Conservation (phyloP, 2,329 filamentous ascomycete genomes). For the Lizonia empirigonia region DNA sequence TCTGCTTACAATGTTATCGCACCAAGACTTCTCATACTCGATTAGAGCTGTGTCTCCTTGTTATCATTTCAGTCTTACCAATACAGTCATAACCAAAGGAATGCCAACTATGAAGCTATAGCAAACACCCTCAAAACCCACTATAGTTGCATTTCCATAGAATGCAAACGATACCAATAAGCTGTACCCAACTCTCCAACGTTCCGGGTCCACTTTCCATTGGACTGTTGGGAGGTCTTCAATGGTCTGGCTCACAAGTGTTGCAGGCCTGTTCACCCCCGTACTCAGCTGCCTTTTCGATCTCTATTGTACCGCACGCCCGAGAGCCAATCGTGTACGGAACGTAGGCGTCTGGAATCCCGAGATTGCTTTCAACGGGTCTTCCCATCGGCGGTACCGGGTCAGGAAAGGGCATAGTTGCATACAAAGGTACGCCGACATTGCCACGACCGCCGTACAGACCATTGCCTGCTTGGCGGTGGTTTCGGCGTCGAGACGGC, state of each 20-base stretch:
- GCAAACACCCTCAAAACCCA: neutral
- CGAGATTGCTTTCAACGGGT: neutral
- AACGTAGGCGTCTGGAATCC: slow-evolving; percentile 1
- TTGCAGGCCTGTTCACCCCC: slow-evolving; percentile 15
- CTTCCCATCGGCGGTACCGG: slow-evolving; percentile 36
- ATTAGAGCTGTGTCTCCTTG: neutral
- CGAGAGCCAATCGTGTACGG: slow-evolving; percentile 12
- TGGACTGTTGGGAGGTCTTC: neutral
- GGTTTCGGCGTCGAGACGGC: slow-evolving; percentile 10
- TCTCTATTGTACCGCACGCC: slow-evolving; percentile 25
- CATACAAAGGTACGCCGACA: slow-evolving; percentile 38
- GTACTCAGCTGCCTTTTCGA: slow-evolving; percentile 23
- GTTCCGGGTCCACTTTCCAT: too few relatives aligned
- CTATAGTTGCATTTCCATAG: neutral
- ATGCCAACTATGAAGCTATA: neutral
- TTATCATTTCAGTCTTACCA: neutral
- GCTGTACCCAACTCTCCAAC: neutral
- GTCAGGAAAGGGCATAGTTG: slow-evolving; percentile 39
- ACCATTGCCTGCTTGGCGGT: slow-evolving; percentile 27
- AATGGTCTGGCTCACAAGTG: slow-evolving; percentile 5
- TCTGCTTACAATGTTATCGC: too few relatives aligned
- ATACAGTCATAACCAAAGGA: neutral
- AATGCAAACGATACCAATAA: neutral
- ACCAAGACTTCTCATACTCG: too few relatives aligned
- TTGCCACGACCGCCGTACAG: slow-evolving; percentile 26